Conservation (phyloP, 768 basidiomycete species). For the Strobilomyces dryophilus region DNA sequence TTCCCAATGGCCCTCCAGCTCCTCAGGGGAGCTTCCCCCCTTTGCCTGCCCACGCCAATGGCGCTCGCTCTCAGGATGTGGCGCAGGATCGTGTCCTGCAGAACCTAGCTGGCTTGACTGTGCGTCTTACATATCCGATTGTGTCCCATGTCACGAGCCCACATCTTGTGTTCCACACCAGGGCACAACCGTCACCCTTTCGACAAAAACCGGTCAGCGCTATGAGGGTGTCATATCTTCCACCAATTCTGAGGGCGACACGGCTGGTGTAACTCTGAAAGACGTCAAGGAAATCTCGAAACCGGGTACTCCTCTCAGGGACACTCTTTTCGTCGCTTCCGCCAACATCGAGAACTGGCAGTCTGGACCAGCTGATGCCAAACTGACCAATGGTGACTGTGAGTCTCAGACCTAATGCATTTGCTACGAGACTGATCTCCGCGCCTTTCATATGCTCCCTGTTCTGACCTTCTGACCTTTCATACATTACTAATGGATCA, state of each 20-base stretch:
- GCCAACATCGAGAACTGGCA: conserved; percentile 71
- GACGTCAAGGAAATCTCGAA: conserved; percentile 71
- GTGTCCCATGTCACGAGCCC: conserved; percentile 7
- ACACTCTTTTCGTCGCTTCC: conserved; percentile 63
- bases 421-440: neutral
- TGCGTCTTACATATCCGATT: conserved; percentile 36
- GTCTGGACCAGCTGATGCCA: conserved; percentile 70
- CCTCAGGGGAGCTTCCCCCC: conserved; percentile 42
- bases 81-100: conserved; percentile 60
- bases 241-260: conserved; percentile 62
- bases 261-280: conserved; percentile 66
- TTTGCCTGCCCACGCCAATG: conserved; percentile 43
- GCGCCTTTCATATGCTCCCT: neutral
- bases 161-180: conserved; percentile 27
- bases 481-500: conserved; percentile 14
- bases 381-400: conserved; percentile 70
- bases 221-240: conserved; percentile 70
- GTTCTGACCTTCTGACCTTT: neutral
- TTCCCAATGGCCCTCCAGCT: conserved; percentile 38
- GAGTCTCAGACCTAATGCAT: conserved; percentile 28
- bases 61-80: conserved; percentile 40
- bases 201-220: conserved; percentile 64
- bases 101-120: conserved; percentile 65
- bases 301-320: conserved; percentile 67
- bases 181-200: conserved; percentile 79